Conservation (phyloP, 2,329 filamentous ascomycete species). For the Phoma sp. region DNA sequence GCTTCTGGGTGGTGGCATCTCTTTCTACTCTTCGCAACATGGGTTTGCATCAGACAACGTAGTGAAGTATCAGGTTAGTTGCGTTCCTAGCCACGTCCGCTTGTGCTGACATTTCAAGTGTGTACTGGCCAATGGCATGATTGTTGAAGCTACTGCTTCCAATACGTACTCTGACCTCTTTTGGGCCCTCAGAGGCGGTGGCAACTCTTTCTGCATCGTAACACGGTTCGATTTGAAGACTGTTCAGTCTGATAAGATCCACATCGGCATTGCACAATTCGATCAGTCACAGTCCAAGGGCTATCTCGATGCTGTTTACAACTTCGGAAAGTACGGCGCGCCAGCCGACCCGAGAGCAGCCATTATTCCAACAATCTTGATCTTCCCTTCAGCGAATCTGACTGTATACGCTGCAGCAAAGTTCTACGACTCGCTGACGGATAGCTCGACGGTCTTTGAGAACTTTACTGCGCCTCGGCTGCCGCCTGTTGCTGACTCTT, state of each 20-base stretch:
- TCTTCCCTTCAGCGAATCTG: constrained; percentile 19
- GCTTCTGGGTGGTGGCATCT: constrained; percentile 36
- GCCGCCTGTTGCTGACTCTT: constrained; percentile 22
- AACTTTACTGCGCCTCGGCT: constrained; percentile 32
- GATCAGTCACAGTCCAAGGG: constrained; percentile 17
- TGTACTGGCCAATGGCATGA: constrained; percentile 34
- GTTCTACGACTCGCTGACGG: constrained; percentile 29
- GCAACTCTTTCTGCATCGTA: constrained; percentile 34
- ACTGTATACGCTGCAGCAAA: constrained; percentile 26
- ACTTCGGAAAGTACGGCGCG: constrained; percentile 26
- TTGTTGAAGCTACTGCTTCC: constrained; percentile 29
- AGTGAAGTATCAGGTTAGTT: constrained; percentile 28
- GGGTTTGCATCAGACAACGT: constrained; percentile 33
- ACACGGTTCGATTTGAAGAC: constrained; percentile 29
- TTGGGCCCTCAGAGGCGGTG: constrained; percentile 42
- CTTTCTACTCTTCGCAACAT: constrained; percentile 28
- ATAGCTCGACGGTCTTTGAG: constrained; percentile 22
- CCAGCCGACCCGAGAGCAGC: constrained; percentile 27
- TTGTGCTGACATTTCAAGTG: constrained; percentile 19
- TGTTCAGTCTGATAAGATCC: constrained; percentile 17
- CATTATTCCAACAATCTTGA: constrained; percentile 28
- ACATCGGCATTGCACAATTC: constrained; percentile 26
- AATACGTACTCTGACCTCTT: constrained; percentile 40
- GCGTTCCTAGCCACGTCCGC: neutral
- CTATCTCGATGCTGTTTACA: constrained; percentile 32